Percentiles rank a stretch among this genome's conserved stretches.
Conservation (phyloP, 495 filamentous ascomycete species). For the Neurospora sp. region DNA sequence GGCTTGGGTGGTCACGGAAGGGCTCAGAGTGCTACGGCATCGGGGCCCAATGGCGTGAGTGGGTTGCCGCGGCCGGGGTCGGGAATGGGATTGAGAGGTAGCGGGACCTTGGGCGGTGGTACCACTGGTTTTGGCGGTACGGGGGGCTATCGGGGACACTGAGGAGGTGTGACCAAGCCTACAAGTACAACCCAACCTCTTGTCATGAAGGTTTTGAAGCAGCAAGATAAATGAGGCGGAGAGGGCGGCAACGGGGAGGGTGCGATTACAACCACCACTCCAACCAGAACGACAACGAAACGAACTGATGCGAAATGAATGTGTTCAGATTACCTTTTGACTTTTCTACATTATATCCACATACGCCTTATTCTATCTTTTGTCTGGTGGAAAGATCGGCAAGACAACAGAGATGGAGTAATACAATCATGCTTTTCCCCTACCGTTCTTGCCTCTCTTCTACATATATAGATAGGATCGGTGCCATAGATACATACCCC, state of each 20-base stretch:
- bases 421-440: not conserved
- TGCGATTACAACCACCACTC: not conserved
- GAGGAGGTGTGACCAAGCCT: not conserved
- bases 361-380: not conserved
- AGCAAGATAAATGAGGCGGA: not conserved
- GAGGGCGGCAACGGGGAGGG: not conserved
- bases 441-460: not conserved
- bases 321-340: not conserved
- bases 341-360: not conserved
- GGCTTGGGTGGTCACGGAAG: conserved; percentile 25
- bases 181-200: not conserved
- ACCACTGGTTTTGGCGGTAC: conserved; percentile 32
- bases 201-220: not conserved
- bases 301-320: not conserved
- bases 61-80: conserved; percentile 34
- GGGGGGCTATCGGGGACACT: conserved; percentile 6
- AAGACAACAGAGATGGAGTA: not conserved
- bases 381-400: not conserved
- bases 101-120: conserved; percentile 66
- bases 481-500: not conserved
- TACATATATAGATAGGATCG: not conserved
- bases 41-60: conserved; percentile 8
- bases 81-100: conserved; percentile 30
- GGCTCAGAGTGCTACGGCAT: conserved; percentile 26
- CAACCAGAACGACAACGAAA: not conserved